These are phyloP conservation scores for Eucalyptus globulus DNA, from an alignment of 345 rosid species.

Conservation along the genomic window DNA sequence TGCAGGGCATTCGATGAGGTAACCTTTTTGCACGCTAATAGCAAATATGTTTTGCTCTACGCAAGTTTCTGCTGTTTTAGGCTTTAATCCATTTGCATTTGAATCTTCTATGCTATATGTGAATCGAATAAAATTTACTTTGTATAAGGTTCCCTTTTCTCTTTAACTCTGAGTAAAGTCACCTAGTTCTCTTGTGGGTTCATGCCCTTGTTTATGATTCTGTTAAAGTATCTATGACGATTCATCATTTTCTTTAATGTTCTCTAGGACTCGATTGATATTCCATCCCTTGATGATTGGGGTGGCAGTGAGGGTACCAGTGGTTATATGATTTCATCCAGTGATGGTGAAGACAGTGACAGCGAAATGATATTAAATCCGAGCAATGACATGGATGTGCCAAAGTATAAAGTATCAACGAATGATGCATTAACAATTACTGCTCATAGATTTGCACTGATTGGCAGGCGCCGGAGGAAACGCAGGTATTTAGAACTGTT, in stretches of 20 bases:
- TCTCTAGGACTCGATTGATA: neutral
- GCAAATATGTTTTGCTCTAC: neutral
- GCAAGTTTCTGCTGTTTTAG: neutral
- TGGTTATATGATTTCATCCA: conserved; percentile 40
- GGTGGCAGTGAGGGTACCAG: conserved; percentile 15
- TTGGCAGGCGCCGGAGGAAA: conserved; percentile 39
- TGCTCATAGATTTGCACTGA: conserved; percentile 51
- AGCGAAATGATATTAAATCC: conserved; percentile 49
- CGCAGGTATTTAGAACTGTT: conserved; percentile 38
- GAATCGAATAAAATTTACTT: neutral
- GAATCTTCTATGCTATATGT: neutral
- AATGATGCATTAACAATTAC: conserved; percentile 42
- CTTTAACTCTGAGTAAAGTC: neutral
- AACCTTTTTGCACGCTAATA: neutral
- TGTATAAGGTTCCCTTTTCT: neutral
- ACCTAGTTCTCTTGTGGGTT: neutral
- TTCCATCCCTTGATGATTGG: conserved; percentile 15
- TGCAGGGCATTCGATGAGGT: conserved; percentile 41
- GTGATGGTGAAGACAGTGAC: conserved; percentile 84
- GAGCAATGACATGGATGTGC: conserved; percentile 38
- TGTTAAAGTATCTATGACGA: neutral
- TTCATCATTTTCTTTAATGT: neutral
- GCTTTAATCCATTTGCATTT: neutral
- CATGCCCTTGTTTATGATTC: neutral
- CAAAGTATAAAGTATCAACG: conserved; percentile 20